Base-by-base conservation (phyloP, 2,329 filamentous ascomycete species). In the Pseudogymnoascus sp. region DNA sequence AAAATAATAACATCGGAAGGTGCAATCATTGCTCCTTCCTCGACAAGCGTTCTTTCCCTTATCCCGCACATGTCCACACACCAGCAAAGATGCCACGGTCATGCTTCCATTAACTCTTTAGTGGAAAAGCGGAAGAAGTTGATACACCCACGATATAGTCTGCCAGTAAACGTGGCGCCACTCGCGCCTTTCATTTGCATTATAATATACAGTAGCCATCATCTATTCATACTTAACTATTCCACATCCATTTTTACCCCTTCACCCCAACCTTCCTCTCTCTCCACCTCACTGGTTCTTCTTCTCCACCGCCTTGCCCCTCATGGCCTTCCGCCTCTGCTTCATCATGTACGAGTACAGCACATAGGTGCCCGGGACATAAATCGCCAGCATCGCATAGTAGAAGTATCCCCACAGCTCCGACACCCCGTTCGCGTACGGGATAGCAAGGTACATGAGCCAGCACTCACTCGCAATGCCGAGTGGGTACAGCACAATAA, bases 261-360 rank as follows among this genome's bases (percentile, higher is more conserved):
- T 34, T 7, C n/a, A 5, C 10, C 51, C 28, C 10, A 28, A 5
- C 6, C n/a, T 19, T 19, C 51, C 4, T 14, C 28, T 8, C n/a
- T 28, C 51, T 19, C n/a, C 14, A 28, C 11, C 23, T 61, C 10
- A 61, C 60, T 61, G 34, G 60, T 25, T 61, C 60, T 61, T 61
- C 66, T 72, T 78, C 73, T 82, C 80, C 57, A 71, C 71, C 60
- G 77, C 73, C 73, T 86, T 84, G 43, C 81, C 83, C 63, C 85
- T 84, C 79, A 92, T 80, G 63, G 93, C 85, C 83, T 92, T 96
- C 69, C 85, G 83, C 70, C 93, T 83, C 82, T 99, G 95, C 67
- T 83, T 82, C 81, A 98, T 90, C 95, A 99, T 98, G 77, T 99
- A 90, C 21, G 90, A 92, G 75, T 95, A 98, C 65, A 98, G 78